Evolutionary conservation across 2,329 filamentous ascomycete species (phyloP), one percentile per base, ranked within the genome.

Genomic region (Diaporthe batatas): DNA sequence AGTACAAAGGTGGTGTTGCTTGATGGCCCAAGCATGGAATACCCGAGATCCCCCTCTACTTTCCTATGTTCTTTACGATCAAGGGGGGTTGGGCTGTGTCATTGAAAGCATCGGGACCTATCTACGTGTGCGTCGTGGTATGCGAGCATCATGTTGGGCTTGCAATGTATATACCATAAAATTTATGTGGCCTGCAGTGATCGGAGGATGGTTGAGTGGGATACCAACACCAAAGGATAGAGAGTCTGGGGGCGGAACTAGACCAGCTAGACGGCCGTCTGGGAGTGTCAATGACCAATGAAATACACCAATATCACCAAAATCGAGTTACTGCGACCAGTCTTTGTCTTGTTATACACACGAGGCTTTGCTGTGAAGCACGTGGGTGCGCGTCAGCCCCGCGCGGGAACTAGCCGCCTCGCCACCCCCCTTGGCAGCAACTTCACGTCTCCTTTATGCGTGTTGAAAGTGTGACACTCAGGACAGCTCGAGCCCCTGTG

Each of bases 1-100:
- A 59, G 55, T 70, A 70, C 68, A 55, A 47, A 36, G 49, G 39
- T n/a, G 36, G 25, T 25, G 62, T 32, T 68, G 54, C 54, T 65
- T 58, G 53, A 34, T 39, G 64, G 44, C 51, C 44, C 49, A 72
- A 51, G 55, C 72, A 74, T 54, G 29, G 70, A 74, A 74, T 72
- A 72, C 72, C 72, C 70, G 62, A 67, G 62, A 62, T 64, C 64
- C 71, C 69, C 71, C 53, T 57, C 11, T 12, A 51, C 71, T 65
- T 51, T 51, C 44, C 44, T 29, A 59, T 32, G 58, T 74, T 25
- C 55, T 42, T 72, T 73, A 53, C 57, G 42, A 59, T 53, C 39
- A 47, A 34, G 36, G 49, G 51, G 53, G 29, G 36, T 39, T 39
- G 29, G 29, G 36, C 80, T 55, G 16, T 39, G 32, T 53, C 55